Conservation (phyloP, 345 rosid species). For the Raphanus sativus region DNA sequence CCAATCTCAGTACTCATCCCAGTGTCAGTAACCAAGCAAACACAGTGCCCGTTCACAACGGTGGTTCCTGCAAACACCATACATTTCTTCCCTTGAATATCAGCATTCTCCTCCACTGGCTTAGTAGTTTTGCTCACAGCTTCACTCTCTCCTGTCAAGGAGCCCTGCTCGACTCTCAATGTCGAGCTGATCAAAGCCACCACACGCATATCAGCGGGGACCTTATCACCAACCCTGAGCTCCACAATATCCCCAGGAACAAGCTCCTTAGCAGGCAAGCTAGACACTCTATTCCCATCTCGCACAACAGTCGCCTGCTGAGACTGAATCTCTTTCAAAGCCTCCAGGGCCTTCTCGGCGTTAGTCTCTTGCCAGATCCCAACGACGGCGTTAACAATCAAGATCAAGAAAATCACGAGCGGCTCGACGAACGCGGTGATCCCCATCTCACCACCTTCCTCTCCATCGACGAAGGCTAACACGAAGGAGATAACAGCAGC, state of each 20-base stretch:
- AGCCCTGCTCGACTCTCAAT: constrained; percentile 78
- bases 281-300: constrained; percentile 51
- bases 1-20: constrained; percentile 94
- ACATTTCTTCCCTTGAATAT: constrained; percentile 85
- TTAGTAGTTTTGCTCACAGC: constrained; percentile 77
- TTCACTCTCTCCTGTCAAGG: constrained; percentile 92
- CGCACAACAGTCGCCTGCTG: constrained; percentile 72
- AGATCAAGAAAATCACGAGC: constrained; percentile 79
- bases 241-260: constrained; percentile 96
- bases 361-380: constrained; percentile 94
- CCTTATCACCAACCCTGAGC: constrained; percentile 84
- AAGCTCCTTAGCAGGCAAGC: constrained; percentile 75
- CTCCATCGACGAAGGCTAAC: constrained; percentile 79
- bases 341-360: constrained; percentile 92
- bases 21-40: constrained; percentile 70
- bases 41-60: constrained; percentile 79
- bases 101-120: constrained; percentile 62
- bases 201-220: constrained; percentile 85
- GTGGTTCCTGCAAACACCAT: constrained; percentile 92
- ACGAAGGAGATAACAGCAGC: constrained; percentile 82
- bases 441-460: constrained; percentile 89
- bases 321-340: constrained; percentile 88
- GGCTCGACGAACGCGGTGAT: constrained; percentile 84
- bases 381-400: constrained; percentile 85
- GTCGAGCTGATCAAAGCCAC: constrained; percentile 56